Evolutionary conservation across 108 stramenopile genomes (phyloP).

Genomic region (Phaeodactylum tricornutum): DNA sequence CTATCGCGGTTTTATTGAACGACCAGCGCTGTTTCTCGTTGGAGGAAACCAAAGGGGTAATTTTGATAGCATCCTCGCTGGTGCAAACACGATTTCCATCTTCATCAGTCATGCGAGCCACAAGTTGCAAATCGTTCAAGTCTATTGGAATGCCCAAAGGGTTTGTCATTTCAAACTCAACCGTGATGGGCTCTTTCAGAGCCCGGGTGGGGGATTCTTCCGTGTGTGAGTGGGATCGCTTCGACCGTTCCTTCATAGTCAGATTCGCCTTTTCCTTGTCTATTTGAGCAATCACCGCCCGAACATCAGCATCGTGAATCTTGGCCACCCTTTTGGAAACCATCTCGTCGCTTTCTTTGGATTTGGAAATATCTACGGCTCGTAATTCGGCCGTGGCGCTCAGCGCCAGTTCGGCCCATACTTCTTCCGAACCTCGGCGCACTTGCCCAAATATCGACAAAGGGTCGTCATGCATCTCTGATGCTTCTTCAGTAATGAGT

Average conservation of each 20-base stretch:
- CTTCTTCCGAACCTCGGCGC: conserved; percentile 13
- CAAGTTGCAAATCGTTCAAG: conserved; percentile 57
- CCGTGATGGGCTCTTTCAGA: conserved; percentile 58
- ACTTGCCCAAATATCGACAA: conserved; percentile 6
- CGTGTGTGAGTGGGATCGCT: conserved; percentile 32
- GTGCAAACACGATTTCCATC: conserved; percentile 33
- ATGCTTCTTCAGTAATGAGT: conserved; percentile 15
- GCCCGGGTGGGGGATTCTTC: conserved; percentile 39
- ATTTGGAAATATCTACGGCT: conserved; percentile 8
- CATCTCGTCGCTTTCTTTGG: conserved; percentile 21
- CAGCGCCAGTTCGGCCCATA: conserved; percentile 64
- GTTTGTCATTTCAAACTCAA: conserved; percentile 50
- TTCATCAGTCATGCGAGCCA: conserved; percentile 39
- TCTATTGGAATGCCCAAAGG: conserved; percentile 52
- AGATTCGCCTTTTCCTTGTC: conserved; percentile 60
- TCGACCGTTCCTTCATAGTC: conserved; percentile 39
- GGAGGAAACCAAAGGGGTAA: conserved; percentile 9
- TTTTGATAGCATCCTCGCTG: conserved; percentile 50
- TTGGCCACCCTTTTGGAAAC: conserved; percentile 24
- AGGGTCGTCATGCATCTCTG: conserved; percentile 7
- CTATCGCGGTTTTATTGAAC: conserved; percentile 50
- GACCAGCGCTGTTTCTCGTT: conserved; percentile 30
- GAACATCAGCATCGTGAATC: conserved; percentile 45
- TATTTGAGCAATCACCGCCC: conserved; percentile 53
- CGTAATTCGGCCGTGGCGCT: conserved; percentile 53